phyloP scores from a whole-genome alignment of 768 basidiomycete species.

The Hericium rajendrae region DNA sequence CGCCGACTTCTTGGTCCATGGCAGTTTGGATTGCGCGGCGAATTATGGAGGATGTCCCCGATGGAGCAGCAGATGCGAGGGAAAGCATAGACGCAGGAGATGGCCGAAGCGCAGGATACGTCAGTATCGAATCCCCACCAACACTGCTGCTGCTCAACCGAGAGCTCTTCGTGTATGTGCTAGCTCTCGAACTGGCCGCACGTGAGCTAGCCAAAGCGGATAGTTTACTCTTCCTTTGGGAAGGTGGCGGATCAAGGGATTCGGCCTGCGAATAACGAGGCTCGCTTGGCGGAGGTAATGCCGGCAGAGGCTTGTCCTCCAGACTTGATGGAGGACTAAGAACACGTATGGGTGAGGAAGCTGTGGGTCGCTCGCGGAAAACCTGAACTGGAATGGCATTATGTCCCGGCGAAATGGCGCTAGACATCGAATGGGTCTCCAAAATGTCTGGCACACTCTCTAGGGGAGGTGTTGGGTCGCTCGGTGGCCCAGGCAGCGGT shows the following conservation, averaged over 20 bases:
- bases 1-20: constrained; percentile 48
- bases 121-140: constrained; percentile 54
- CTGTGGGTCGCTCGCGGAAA: constrained; percentile 3
- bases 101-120: constrained; percentile 65
- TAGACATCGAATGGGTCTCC: constrained; percentile 39
- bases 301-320: constrained; percentile 13
- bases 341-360: neutral
- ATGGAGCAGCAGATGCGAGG: constrained; percentile 12
- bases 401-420: constrained; percentile 6
- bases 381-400: constrained; percentile 11
- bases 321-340: neutral
- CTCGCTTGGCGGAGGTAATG: constrained; percentile 22
- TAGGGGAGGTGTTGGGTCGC: constrained; percentile 29
- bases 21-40: constrained; percentile 62
- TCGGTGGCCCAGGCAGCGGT: constrained; percentile 26
- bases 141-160: constrained; percentile 22
- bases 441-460: constrained; percentile 46
- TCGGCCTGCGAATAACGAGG: constrained; percentile 10
- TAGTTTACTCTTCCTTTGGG: constrained; percentile 47
- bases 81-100: constrained; percentile 41
- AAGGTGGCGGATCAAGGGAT: constrained; percentile 4
- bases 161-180: constrained; percentile 44
- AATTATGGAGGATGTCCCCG: constrained; percentile 52
- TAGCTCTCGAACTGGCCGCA: constrained; percentile 23
- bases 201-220: constrained; percentile 57